phyloP scores from a whole-genome alignment of 495 filamentous ascomycete genomes.

The Umbilicaria muhlenbergii region DNA sequence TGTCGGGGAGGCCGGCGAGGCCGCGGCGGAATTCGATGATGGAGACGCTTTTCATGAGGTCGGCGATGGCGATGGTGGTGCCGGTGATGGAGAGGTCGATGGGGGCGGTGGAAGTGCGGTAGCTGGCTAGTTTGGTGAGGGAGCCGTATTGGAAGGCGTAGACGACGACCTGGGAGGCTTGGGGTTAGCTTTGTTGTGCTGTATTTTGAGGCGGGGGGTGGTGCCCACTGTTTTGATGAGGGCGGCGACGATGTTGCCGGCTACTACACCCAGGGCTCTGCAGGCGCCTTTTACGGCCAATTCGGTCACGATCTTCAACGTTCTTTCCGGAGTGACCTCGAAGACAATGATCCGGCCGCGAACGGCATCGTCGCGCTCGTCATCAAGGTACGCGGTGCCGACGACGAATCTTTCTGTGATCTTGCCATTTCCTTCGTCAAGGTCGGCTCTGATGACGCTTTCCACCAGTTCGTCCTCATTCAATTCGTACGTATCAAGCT shows the following conservation, averaged over 20 bases:
- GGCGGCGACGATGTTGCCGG: conserved; percentile 68
- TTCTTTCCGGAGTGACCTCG: conserved; percentile 59
- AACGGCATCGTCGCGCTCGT: conserved; percentile 33
- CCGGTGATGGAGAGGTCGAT: conserved; percentile 54
- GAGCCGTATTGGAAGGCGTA: conserved; percentile 35
- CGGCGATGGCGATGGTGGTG: conserved; percentile 60
- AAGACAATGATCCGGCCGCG: conserved; percentile 73
- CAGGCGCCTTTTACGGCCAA: conserved; percentile 58
- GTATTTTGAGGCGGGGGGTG: not conserved
- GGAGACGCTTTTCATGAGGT: conserved; percentile 87
- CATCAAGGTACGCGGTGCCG: conserved; percentile 64
- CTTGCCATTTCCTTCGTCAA: conserved; percentile 44
- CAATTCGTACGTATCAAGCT: conserved; percentile 34
- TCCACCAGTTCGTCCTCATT: conserved; percentile 66
- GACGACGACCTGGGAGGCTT: conserved; percentile 33
- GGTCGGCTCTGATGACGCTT: conserved; percentile 61
- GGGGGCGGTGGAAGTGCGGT: conserved; percentile 70
- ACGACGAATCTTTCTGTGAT: conserved; percentile 68
- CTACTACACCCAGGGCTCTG: conserved; percentile 56
- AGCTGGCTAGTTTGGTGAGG: conserved; percentile 54
- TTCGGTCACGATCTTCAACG: conserved; percentile 49
- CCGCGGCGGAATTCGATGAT: conserved; percentile 50
- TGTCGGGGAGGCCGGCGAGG: conserved; percentile 25
- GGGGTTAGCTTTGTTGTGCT: conserved; percentile 17
- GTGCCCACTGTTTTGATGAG: conserved; percentile 64